Conservation (phyloP, 2,329 filamentous ascomycete genomes). For the Amylocarpus encephaloides region DNA sequence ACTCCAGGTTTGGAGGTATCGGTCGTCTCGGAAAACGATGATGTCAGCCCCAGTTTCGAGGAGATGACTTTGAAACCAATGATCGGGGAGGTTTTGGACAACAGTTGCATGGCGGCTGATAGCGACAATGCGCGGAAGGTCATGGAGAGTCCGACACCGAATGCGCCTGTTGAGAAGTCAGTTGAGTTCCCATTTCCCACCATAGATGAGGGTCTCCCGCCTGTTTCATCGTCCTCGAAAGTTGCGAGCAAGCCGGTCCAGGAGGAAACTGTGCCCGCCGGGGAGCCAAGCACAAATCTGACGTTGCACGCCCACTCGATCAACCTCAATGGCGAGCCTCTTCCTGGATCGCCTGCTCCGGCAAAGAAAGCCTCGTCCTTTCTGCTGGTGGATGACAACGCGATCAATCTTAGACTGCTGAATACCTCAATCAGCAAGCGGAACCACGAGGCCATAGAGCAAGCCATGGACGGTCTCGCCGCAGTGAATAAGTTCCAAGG, state of each 20-base stretch:
- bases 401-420: conserved; percentile 37
- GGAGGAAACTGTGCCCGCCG: neutral
- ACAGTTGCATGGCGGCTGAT: conserved; percentile 29
- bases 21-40: conserved; percentile 11
- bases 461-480: conserved; percentile 42
- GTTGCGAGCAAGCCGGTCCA: no score
- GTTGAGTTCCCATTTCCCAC: conserved; percentile 29
- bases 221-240: no score
- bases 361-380: conserved; percentile 17
- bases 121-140: conserved; percentile 30
- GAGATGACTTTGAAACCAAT: conserved; percentile 22
- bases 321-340: neutral
- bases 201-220: neutral
- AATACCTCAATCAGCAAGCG: conserved; percentile 34
- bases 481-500: conserved; percentile 40
- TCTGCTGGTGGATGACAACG: conserved; percentile 39
- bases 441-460: conserved; percentile 35
- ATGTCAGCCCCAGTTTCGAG: conserved; percentile 27
- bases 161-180: conserved; percentile 20
- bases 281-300: neutral
- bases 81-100: conserved; percentile 27
- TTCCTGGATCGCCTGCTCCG: neutral
- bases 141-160: conserved; percentile 29
- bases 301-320: neutral
- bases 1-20: conserved; percentile 17